Conservation (phyloP, 768 basidiomycete genomes). For the Lentinula edodes region DNA sequence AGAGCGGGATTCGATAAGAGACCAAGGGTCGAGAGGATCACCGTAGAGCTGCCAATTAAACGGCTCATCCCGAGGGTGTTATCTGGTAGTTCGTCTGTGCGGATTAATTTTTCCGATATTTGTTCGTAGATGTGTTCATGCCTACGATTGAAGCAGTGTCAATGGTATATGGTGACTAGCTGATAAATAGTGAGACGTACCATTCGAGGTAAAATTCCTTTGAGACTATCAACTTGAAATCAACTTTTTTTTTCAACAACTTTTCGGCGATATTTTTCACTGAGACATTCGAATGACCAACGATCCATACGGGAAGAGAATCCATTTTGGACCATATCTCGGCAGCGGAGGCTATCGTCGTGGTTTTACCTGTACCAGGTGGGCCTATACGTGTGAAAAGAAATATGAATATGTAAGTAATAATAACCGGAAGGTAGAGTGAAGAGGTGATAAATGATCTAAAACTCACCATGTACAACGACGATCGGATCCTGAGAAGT, state of each 20-base stretch:
- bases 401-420: too few relatives aligned
- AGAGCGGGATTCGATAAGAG: slow-evolving; percentile 44
- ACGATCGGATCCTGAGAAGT: slow-evolving; percentile 23
- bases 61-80: slow-evolving; percentile 16
- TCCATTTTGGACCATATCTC: slow-evolving; percentile 24
- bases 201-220: slow-evolving; percentile 44
- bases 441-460: neutral
- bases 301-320: slow-evolving; percentile 27
- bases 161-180: slow-evolving; percentile 27
- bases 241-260: slow-evolving; percentile 26
- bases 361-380: slow-evolving; percentile 51
- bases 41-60: slow-evolving; percentile 22
- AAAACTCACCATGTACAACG: slow-evolving; percentile 31
- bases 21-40: slow-evolving; percentile 43
- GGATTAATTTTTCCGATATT: slow-evolving; percentile 28
- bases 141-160: slow-evolving; percentile 37
- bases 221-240: slow-evolving; percentile 40
- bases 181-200: slow-evolving; percentile 17
- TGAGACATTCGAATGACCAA: slow-evolving; percentile 45
- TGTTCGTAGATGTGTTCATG: slow-evolving; percentile 43
- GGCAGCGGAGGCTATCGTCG: slow-evolving; percentile 40
- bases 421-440: too few relatives aligned
- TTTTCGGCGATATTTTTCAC: slow-evolving; percentile 47
- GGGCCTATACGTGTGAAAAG: slow-evolving; percentile 26
- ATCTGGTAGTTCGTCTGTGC: slow-evolving; percentile 34